Evolutionary conservation across 2,329 filamentous ascomycete species (phyloP).

Genomic region (Verticillium klebahnii): DNA sequence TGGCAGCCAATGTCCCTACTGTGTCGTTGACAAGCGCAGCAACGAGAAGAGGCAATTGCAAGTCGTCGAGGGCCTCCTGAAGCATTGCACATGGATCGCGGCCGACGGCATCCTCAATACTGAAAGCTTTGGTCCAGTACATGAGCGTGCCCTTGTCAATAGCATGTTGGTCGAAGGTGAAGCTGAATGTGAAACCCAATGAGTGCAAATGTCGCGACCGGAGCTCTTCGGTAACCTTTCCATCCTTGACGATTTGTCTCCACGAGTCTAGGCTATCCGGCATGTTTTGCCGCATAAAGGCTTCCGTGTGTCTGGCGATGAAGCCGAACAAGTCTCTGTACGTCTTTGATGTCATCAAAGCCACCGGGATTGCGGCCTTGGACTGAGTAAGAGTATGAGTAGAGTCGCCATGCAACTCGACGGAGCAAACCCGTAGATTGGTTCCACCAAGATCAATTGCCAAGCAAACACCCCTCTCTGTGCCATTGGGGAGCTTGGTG

Average conservation of each 20-base stretch:
- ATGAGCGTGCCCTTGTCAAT: slow-evolving; percentile 65
- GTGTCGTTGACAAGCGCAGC: slow-evolving; percentile 76
- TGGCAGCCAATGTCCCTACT: slow-evolving; percentile 74
- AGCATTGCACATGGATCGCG: slow-evolving; percentile 70
- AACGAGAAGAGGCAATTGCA: slow-evolving; percentile 65
- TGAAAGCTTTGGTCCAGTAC: slow-evolving; percentile 78
- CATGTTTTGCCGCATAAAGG: slow-evolving; percentile 61
- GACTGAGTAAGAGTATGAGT: slow-evolving; percentile 67
- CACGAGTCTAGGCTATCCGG: slow-evolving; percentile 5
- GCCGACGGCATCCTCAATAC: slow-evolving; percentile 70
- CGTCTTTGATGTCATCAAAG: slow-evolving; percentile 15
- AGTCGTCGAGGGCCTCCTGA: slow-evolving; percentile 65
- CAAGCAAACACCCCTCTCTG: slow-evolving; percentile 55
- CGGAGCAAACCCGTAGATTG: slow-evolving; percentile 26
- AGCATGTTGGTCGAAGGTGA: slow-evolving; percentile 72
- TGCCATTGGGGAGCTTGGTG: slow-evolving; percentile 70
- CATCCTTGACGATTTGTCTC: not conserved
- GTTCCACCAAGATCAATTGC: slow-evolving; percentile 29
- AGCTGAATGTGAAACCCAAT: slow-evolving; percentile 41
- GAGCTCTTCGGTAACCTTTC: not conserved
- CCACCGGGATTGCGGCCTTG: slow-evolving; percentile 25
- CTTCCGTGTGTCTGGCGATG: slow-evolving; percentile 67
- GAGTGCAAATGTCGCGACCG: slow-evolving; percentile 9
- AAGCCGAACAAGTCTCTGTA: slow-evolving; percentile 66
- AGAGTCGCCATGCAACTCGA: slow-evolving; percentile 46